Base-by-base conservation (phyloP, 352 stramenopile genomes). In the Achlya hypogyna region DNA sequence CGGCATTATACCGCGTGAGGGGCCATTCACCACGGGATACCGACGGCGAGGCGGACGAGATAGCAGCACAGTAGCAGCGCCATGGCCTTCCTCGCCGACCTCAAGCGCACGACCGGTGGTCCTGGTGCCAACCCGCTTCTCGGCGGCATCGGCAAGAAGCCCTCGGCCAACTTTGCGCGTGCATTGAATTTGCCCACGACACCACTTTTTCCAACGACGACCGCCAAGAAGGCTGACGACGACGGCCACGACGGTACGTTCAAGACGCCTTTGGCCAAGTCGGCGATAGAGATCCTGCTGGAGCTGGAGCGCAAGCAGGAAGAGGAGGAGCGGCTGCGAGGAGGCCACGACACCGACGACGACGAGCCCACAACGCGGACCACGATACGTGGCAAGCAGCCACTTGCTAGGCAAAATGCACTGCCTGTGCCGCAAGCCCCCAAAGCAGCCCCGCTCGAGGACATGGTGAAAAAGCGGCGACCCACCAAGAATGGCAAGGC, bases 81-180 rank as follows among this genome's bases (percentile, higher is more conserved):
- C 32, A 67, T 67, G 60, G 51, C 60, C n/a, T 67, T 67, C 51
- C 51, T 67, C 25, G 60, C 60, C 29, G 51, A 60, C 10, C 42
- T 60, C n/a, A 54, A 56, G 25, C 49, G 38, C 38, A 45, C 2
- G 10, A 56, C 16, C n/a, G 49, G 47, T 22, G 51, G 47, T 18
- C 59, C 34, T 23, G 22, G 45, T 20, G 10, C 31, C 54, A 67
- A 67, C 14, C 42, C 22, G 43, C 23, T 56, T 16, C 31, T 56
- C 25, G 49, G 49, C 31, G 22, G 31, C 51, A 58, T 32, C 20
- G 23, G 22, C 22, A 42, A 28, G 35, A 64, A 65, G 35, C 29
- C 42, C 16, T n/a, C n/a, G n/a, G 35, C 47, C 23, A 49, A 49
- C 25, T 67, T 67, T 51, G 42, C 60, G 20, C 40, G 60, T 5